Percentiles rank a stretch among this genome's conserved stretches.
These are phyloP conservation scores for Mycogone perniciosa DNA, from an alignment of 2,329 filamentous ascomycete species.

Conservation along the genomic window DNA sequence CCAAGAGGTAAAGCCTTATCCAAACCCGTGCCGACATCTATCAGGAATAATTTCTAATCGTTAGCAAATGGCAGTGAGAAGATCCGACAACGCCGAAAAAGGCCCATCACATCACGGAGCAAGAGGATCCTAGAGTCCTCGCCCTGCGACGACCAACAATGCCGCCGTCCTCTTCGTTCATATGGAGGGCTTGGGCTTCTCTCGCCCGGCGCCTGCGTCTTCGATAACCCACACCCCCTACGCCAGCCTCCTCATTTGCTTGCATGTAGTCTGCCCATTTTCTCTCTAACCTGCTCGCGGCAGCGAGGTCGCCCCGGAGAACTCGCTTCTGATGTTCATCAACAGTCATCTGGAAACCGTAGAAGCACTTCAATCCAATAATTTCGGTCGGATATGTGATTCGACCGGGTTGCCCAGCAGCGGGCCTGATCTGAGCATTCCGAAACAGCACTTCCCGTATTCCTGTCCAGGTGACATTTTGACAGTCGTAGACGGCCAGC, in stretches of 20 bases:
- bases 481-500: slow-evolving; percentile 84
- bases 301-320: slow-evolving; percentile 64
- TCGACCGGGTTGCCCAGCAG: slow-evolving; percentile 30
- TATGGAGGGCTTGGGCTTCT: slow-evolving; percentile 73
- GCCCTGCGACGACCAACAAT: slow-evolving; percentile 53
- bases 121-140: slow-evolving; percentile 52
- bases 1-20: too few relatives aligned
- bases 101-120: slow-evolving; percentile 54
- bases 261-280: slow-evolving; percentile 97
- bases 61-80: not conserved
- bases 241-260: slow-evolving; percentile 75
- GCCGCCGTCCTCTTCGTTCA: slow-evolving; percentile 69
- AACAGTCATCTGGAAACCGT: slow-evolving; percentile 90
- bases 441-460: slow-evolving; percentile 78
- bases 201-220: slow-evolving; percentile 70
- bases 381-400: slow-evolving; percentile 67
- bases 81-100: not conserved
- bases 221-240: slow-evolving; percentile 57
- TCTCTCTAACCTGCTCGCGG: slow-evolving; percentile 72
- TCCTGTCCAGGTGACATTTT: slow-evolving; percentile 87
- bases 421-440: slow-evolving; percentile 67
- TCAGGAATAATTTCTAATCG: too few relatives aligned
- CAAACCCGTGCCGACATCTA: too few relatives aligned
- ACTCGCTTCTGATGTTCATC: slow-evolving; percentile 90
- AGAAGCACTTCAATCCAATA: slow-evolving; percentile 86